Conservation (phyloP, 805 yeast genomes). For the Kregervanrija delftensis region DNA sequence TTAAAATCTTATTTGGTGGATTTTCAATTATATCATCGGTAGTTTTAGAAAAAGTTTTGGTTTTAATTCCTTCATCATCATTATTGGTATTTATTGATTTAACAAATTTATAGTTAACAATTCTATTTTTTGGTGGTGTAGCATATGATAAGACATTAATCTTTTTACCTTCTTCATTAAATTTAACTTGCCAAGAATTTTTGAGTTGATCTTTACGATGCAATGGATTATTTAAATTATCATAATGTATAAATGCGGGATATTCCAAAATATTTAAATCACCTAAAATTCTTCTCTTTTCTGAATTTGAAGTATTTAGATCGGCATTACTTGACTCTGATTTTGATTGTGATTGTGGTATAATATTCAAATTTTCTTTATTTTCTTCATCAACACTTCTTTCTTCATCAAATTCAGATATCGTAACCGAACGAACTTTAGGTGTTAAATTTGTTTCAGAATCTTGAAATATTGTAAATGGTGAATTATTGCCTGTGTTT, state of each 20-base stretch:
- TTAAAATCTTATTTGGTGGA: too few relatives aligned
- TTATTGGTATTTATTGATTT: not conserved
- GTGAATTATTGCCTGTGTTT: not conserved
- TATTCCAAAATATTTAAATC: slow-evolving; percentile 4
- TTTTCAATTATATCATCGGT: too few relatives aligned
- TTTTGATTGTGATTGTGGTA: too few relatives aligned
- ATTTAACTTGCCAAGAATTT: slow-evolving; percentile 9
- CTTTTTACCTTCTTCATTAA: not conserved
- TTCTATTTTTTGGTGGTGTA: slow-evolving; percentile 9
- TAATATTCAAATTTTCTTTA: slow-evolving; percentile 5
- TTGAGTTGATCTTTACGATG: slow-evolving; percentile 1
- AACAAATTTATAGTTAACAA: slow-evolving; percentile 4
- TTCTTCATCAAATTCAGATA: not conserved
- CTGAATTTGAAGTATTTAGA: not conserved
- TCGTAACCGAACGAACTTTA: not conserved
- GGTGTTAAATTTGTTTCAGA: not conserved
- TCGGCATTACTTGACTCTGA: not conserved
- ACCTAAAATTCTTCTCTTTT: not conserved
- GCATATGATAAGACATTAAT: slow-evolving; percentile 7
- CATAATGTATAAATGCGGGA: slow-evolving; percentile 5
- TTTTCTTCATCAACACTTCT: not conserved
- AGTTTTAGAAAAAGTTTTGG: too few relatives aligned
- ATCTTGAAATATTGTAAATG: slow-evolving; percentile 7
- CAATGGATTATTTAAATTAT: not conserved
- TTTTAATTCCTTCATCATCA: too few relatives aligned